These are phyloP conservation scores for Nothomitra cinnamomea DNA, from an alignment of 2,329 filamentous ascomycete species.

Conservation along the genomic window DNA sequence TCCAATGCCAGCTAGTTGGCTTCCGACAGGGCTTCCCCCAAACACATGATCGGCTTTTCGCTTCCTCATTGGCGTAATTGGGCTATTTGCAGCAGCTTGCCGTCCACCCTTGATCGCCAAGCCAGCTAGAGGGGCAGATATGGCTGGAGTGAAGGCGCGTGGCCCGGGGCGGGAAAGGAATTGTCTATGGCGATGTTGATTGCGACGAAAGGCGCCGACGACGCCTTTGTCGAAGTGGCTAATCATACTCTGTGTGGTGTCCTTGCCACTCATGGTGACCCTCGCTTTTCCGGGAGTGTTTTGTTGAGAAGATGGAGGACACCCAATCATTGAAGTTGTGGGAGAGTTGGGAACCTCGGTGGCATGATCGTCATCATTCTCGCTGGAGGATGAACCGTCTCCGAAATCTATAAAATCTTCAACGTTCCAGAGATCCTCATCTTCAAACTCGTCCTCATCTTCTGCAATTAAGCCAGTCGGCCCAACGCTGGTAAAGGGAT, in stretches of 20 bases:
- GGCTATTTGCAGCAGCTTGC: conserved; percentile 46
- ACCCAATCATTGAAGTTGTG: conserved; percentile 25
- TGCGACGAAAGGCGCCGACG: conserved; percentile 60
- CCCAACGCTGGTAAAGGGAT: conserved; percentile 41
- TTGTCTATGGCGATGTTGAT: conserved; percentile 33
- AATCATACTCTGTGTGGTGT: conserved; percentile 35
- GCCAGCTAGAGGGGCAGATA: conserved; percentile 41
- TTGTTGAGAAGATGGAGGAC: conserved; percentile 4
- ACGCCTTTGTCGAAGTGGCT: conserved; percentile 52
- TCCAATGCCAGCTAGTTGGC: not conserved
- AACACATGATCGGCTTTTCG: conserved; percentile 23
- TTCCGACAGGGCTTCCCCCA: not conserved
- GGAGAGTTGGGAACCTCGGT: conserved; percentile 25
- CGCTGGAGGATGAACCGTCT: conserved; percentile 39
- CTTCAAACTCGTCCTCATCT: conserved; percentile 45
- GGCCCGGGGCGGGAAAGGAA: conserved; percentile 34
- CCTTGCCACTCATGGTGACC: conserved; percentile 15
- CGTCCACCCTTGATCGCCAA: conserved; percentile 43
- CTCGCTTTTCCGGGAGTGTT: conserved; percentile 9
- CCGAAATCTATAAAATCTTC: conserved; percentile 59
- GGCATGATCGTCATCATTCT: conserved; percentile 37
- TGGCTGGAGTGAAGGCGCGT: conserved; percentile 45
- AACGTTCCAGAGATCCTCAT: conserved; percentile 43
- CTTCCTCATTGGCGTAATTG: conserved; percentile 50
- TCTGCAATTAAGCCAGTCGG: conserved; percentile 40